These are phyloP conservation scores for Pulveroboletus sp. DNA, from an alignment of 768 basidiomycete genomes.

Conservation along the genomic window DNA sequence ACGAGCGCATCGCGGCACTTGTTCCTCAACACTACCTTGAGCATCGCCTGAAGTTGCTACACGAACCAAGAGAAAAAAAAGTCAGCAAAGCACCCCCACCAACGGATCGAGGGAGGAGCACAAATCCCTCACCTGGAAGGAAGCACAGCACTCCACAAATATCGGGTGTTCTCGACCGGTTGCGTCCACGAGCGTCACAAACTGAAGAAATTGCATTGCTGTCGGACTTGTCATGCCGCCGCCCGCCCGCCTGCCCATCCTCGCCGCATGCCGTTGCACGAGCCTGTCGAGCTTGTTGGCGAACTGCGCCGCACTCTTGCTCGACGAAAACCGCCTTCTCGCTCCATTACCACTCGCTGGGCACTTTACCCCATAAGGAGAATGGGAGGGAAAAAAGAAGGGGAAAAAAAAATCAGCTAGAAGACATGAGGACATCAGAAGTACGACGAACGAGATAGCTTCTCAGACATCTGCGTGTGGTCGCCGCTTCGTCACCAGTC, in stretches of 20 bases:
- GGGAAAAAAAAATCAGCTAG: neutral
- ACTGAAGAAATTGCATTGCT: conserved; percentile 17
- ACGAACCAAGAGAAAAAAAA: neutral
- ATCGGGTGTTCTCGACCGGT: conserved; percentile 26
- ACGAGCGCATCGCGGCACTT: conserved; percentile 18
- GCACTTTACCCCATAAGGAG: conserved; percentile 7
- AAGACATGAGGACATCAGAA: neutral
- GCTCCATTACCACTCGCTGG: neutral
- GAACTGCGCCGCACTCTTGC: conserved; percentile 14
- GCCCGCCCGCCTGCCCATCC: conserved; percentile 5
- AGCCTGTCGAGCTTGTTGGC: conserved; percentile 19
- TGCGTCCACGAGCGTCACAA: conserved; percentile 23
- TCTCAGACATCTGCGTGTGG: conserved; percentile 8
- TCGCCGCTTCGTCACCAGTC: neutral
- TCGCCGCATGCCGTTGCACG: conserved; percentile 18
- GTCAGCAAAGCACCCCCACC: neutral
- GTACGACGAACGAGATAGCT: conserved; percentile 9
- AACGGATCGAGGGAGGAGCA: too few relatives aligned
- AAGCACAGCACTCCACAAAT: conserved; percentile 22
- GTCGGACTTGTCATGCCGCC: conserved; percentile 10
- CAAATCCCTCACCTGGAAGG: conserved; percentile 18
- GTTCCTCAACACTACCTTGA: conserved; percentile 13
- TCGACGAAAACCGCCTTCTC: conserved; percentile 1
- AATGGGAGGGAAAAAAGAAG: neutral
- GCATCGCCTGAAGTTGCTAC: conserved; percentile 22